Evolutionary conservation across 2,329 filamentous ascomycete species (phyloP).

Genomic region (Botrytis elliptica): DNA sequence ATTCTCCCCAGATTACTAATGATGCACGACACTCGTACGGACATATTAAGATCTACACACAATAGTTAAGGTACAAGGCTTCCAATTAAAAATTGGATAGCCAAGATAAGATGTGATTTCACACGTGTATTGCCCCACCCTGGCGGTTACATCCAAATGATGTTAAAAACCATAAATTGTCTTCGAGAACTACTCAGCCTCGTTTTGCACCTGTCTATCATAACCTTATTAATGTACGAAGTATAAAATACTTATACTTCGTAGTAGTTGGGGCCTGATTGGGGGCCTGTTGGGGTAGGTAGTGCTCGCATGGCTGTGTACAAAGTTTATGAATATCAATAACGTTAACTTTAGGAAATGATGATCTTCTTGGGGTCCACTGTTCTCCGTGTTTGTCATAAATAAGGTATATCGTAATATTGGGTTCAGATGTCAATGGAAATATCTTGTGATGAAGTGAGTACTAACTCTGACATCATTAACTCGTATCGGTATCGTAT

Average conservation of each 20-base stretch:
- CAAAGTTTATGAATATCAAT: not conserved
- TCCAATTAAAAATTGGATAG: not conserved
- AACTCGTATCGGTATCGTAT: not conserved
- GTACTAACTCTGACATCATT: not conserved
- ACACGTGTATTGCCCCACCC: not conserved
- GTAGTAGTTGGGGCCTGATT: not conserved
- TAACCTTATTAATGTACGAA: not conserved
- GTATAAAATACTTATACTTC: not conserved
- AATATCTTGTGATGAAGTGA: not conserved
- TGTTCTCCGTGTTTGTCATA: not conserved
- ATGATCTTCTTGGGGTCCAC: conserved; percentile 9
- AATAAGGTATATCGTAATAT: not conserved
- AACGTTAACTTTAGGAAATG: not conserved
- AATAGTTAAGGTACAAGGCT: not conserved
- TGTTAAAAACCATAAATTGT: not conserved
- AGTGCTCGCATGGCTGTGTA: too few relatives aligned
- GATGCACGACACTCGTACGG: not conserved
- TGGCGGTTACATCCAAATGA: not conserved
- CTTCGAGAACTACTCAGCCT: not conserved
- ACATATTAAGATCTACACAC: not conserved
- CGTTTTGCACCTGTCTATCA: not conserved
- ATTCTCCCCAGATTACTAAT: not conserved
- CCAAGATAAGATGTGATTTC: not conserved
- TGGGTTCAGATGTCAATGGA: not conserved
- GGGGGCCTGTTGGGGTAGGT: not conserved